Percentiles rank a stretch among this genome's conserved stretches.
These are phyloP conservation scores for Geotrichum citri-aurantii DNA, from an alignment of 1,139 yeast genomes.

Conservation along the genomic window DNA sequence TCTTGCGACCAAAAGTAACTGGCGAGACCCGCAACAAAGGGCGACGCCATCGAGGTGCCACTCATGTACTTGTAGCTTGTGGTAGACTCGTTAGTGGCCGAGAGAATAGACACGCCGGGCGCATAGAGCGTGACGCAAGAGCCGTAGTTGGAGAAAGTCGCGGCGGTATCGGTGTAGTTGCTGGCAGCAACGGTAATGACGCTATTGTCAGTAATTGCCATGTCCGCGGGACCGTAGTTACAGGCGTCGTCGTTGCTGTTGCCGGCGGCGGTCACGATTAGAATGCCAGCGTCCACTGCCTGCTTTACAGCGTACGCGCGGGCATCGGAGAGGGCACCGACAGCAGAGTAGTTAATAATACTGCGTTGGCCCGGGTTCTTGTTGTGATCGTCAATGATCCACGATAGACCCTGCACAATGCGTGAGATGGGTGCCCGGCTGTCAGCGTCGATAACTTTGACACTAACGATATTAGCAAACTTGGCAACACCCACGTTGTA, in stretches of 20 bases:
- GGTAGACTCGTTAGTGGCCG: constrained; percentile 51
- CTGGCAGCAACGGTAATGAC: constrained; percentile 69
- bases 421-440: constrained; percentile 33
- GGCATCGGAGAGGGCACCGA: constrained; percentile 81
- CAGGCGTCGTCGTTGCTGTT: constrained; percentile 83
- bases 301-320: constrained; percentile 80
- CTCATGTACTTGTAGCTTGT: constrained; percentile 69
- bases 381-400: constrained; percentile 48
- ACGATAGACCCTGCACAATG: constrained; percentile 31
- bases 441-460: constrained; percentile 35
- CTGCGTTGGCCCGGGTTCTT: constrained; percentile 73
- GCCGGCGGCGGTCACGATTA: constrained; percentile 87
- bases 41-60: constrained; percentile 93
- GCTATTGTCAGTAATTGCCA: constrained; percentile 56
- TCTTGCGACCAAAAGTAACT: constrained; percentile 20
- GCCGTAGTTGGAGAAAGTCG: constrained; percentile 51
- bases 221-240: constrained; percentile 71
- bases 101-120: constrained; percentile 74
- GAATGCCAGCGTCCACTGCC: constrained; percentile 73
- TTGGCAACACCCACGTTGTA: constrained; percentile 42
- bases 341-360: constrained; percentile 84
- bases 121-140: constrained; percentile 81
- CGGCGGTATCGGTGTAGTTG: constrained; percentile 64
- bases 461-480: constrained; percentile 41
- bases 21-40: constrained; percentile 70